phyloP scores from a whole-genome alignment of 768 basidiomycete genomes.

The Pleurotus platypus region DNA sequence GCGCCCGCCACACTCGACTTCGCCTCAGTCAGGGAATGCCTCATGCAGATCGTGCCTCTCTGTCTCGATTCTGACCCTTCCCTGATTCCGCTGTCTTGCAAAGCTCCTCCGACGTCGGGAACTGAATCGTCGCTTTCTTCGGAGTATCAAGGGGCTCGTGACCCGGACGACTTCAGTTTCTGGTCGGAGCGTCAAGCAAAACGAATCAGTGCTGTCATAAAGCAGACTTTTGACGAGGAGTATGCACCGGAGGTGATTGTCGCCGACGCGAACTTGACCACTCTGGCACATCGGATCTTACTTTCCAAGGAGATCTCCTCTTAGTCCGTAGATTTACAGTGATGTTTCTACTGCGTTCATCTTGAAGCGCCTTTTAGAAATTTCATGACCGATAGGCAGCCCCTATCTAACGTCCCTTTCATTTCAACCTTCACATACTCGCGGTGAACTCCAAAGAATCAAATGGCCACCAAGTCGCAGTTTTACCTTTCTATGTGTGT shows the following conservation, averaged over 20 bases:
- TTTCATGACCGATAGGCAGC: too few relatives aligned
- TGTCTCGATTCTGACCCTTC: constrained; percentile 86
- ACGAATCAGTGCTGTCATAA: constrained; percentile 75
- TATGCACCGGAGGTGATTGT: constrained; percentile 87
- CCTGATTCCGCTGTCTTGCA: constrained; percentile 71
- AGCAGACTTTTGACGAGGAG: constrained; percentile 85
- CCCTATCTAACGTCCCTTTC: too few relatives aligned
- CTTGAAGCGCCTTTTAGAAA: too few relatives aligned
- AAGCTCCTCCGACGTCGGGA: constrained; percentile 25
- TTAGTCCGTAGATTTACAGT: constrained; percentile 6
- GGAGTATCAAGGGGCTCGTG: constrained; percentile 41
- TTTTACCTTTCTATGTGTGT: constrained; percentile 49
- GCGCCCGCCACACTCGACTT: constrained; percentile 64
- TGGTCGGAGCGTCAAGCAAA: constrained; percentile 90
- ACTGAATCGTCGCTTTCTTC: constrained; percentile 13
- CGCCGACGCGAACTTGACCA: constrained; percentile 89
- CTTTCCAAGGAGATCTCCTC: constrained; percentile 62
- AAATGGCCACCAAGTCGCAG: constrained; percentile 38
- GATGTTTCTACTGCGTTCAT: background rate
- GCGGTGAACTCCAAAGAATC: constrained; percentile 6
- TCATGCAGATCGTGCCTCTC: constrained; percentile 77
- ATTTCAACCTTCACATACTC: too few relatives aligned
- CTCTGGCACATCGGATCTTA: constrained; percentile 80
- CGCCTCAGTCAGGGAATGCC: constrained; percentile 55
- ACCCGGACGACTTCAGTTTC: constrained; percentile 92